phyloP scores from a whole-genome alignment of 164 flowering plant species.

The Tetracentron sinense region DNA sequence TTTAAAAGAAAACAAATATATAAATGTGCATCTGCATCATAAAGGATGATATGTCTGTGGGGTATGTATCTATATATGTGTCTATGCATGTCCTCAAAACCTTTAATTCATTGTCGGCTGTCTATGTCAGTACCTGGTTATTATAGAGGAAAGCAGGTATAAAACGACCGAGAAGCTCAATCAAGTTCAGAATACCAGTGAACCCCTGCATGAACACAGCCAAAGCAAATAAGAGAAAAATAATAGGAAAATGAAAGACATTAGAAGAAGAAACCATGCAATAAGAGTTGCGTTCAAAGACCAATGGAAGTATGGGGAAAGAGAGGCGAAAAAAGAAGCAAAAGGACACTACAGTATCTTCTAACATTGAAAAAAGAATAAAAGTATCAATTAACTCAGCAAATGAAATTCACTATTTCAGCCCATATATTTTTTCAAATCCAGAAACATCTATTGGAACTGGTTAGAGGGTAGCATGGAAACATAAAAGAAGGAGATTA shows the following conservation, averaged over 20 bases:
- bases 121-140: slow-evolving; percentile 61
- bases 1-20: too few relatives aligned
- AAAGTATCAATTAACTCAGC: too few relatives aligned
- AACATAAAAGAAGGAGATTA: not conserved
- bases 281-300: not conserved
- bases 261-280: not conserved
- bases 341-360: not conserved
- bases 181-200: slow-evolving; percentile 67
- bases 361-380: too few relatives aligned
- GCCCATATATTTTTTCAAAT: too few relatives aligned
- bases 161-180: slow-evolving; percentile 47
- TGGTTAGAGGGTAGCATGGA: not conserved
- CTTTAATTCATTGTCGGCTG: too few relatives aligned
- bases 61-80: too few relatives aligned
- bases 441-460: not conserved
- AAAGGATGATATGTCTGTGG: not conserved
- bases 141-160: slow-evolving; percentile 78
- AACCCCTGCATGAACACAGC: slow-evolving; percentile 54
- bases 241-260: not conserved
- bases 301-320: not conserved
- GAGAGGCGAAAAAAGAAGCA: not conserved
- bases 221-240: not conserved
- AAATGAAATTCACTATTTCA: not conserved
- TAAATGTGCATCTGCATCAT: too few relatives aligned
- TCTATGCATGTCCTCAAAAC: too few relatives aligned